Evolutionary conservation across 2,329 filamentous ascomycete species (phyloP).

Genomic region (Myriosclerotinia duriaeana): DNA sequence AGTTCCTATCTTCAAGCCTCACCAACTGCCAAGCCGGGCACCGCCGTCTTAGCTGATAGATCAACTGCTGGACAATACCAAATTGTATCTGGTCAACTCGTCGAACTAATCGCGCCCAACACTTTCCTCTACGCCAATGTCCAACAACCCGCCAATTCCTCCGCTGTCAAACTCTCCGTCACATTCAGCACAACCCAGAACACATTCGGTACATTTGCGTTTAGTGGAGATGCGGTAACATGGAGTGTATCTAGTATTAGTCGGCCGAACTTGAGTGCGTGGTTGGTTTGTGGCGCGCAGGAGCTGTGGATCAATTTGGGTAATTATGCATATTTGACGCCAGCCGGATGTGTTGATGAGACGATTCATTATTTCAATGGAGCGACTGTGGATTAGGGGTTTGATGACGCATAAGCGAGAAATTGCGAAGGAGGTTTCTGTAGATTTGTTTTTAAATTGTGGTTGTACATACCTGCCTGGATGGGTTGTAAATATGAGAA

Average conservation of each 20-base stretch:
- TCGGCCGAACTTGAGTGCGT: conserved; percentile 56
- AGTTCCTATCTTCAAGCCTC: conserved; percentile 50
- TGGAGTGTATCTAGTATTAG: conserved; percentile 52
- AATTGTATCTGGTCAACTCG: conserved; percentile 53
- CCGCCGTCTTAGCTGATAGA: conserved; percentile 52
- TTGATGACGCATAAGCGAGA: background rate
- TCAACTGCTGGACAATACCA: conserved; percentile 59
- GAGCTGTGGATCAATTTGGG: conserved; percentile 58
- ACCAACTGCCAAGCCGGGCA: conserved; percentile 46
- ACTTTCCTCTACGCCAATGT: conserved; percentile 37
- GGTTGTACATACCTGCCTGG: conserved; percentile 19
- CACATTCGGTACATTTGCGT: conserved; percentile 56
- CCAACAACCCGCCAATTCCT: conserved; percentile 40
- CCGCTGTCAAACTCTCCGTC: conserved; percentile 51
- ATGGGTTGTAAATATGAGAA: conserved; percentile 13
- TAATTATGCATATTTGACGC: conserved; percentile 58
- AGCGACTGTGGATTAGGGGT: conserved; percentile 37
- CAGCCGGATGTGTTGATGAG: conserved; percentile 57
- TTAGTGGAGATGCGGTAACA: conserved; percentile 57
- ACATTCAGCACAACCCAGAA: conserved; percentile 53
- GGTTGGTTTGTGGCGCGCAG: conserved; percentile 57
- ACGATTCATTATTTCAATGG: conserved; percentile 51
- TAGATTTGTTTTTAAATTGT: background rate
- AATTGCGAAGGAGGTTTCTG: background rate
- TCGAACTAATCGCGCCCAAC: conserved; percentile 47